phyloP scores from a whole-genome alignment of 148 eudicot species.

The Cornus suecica region DNA sequence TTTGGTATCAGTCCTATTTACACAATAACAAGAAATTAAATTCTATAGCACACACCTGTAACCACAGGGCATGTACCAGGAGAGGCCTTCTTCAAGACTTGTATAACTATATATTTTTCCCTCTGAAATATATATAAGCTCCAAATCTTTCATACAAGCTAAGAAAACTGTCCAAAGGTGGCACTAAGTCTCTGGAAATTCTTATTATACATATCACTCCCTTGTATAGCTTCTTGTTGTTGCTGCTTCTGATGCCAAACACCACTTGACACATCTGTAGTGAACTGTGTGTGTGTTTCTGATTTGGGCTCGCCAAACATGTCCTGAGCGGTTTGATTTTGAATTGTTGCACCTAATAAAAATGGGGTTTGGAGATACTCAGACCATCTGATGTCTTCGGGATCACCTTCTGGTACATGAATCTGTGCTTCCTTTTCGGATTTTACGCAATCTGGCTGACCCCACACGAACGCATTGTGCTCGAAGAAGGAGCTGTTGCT shows the following conservation, averaged over 20 bases:
- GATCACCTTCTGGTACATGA: constrained; percentile 24
- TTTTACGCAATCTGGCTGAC: constrained; percentile 30
- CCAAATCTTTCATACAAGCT: constrained; percentile 14
- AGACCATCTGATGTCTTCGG: constrained; percentile 69
- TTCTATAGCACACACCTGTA: constrained; percentile 40
- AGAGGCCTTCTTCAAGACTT: background rate
- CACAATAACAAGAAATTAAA: constrained; percentile 28
- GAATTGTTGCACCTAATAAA: constrained; percentile 18
- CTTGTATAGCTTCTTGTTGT: constrained; percentile 28
- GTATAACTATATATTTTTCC: constrained; percentile 3
- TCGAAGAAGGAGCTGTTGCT: constrained; percentile 28
- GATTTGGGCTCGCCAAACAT: constrained; percentile 45
- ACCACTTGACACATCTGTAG: constrained; percentile 16
- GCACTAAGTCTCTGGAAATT: constrained; percentile 75
- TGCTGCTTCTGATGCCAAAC: constrained; percentile 38
- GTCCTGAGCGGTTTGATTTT: constrained; percentile 22
- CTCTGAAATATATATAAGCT: background rate
- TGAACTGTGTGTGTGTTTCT: constrained; percentile 26
- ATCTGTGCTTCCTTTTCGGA: constrained; percentile 25
- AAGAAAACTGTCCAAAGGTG: constrained; percentile 74
- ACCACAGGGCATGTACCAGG: background rate
- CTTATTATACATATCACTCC: constrained; percentile 47
- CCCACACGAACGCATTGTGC: constrained; percentile 39
- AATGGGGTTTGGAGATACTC: constrained; percentile 63
- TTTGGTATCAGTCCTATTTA: constrained; percentile 46